Evolutionary conservation across 2,329 filamentous ascomycete genomes (phyloP), one percentile per base, ranked within the genome.

Genomic region (Ustulina deusta): DNA sequence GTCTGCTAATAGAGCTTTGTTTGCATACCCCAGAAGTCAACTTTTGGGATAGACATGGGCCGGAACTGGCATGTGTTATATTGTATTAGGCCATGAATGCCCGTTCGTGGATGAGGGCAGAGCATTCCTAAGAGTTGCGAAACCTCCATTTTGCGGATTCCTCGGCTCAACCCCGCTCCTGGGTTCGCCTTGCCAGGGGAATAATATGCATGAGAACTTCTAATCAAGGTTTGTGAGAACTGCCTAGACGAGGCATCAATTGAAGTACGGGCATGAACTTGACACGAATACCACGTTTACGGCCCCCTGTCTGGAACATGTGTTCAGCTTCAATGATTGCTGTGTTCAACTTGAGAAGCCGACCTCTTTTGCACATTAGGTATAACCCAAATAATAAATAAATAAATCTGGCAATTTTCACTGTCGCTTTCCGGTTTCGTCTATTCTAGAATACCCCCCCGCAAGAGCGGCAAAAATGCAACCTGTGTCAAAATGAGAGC

Each of bases 1-100:
- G 56, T 51, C 17, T 57, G 55, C 69, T 69, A 69, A 71, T 52
- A 38, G 25, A 52, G 36, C 42, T 55, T 65, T 51, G 13, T 61
- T 64, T 54, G 48, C 46, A 27, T 58, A 27, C 42, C 36, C 22
- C 42, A 40, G 48, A 56, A 52, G n/a, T 56, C 22, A 22, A 42
- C 17, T 42, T 42, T n/a, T 27, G 22, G 40, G 59, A 52, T 13
- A 60, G 5, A 40, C 48, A 48, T 52, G 55, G 20, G 49, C 56
- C 34, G 9, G 32, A 27, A 42, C 11, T 57, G 49, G 44, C 42
- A 60, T 44, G 20, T 32, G 44, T 52, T 42, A 36, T 13, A 36
- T n/a, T 27, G 38, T 48, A 20, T 46, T 17, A 38, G 44, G 36
- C 5, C 13, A 48, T 38, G 15, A 54, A 49, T n/a, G n/a, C 44